Evolutionary conservation across 2,329 filamentous ascomycete genomes (phyloP).

Genomic region (Blastomyces parvus): DNA sequence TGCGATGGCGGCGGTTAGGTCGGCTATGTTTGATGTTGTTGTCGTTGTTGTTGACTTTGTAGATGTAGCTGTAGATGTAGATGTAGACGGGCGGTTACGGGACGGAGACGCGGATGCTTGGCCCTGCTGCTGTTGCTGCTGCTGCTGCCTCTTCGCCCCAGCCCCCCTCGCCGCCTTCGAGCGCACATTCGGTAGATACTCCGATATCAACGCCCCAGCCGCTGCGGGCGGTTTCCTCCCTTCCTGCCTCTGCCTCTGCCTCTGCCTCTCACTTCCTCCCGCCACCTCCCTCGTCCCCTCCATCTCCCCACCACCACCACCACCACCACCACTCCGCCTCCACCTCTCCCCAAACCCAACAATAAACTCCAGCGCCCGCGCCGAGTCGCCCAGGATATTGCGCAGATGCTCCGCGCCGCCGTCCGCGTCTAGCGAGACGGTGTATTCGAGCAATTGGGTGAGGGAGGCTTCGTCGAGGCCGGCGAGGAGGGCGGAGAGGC

Average conservation of each 20-base stretch:
- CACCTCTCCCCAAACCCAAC: conserved; percentile 63
- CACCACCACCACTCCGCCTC: conserved; percentile 13
- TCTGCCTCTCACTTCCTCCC: too few species aligned
- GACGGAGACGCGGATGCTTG: conserved; percentile 37
- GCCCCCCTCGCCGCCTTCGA: conserved; percentile 46
- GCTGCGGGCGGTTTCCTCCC: too few species aligned
- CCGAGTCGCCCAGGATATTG: conserved; percentile 78
- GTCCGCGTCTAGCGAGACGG: conserved; percentile 57
- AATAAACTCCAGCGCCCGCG: conserved; percentile 63
- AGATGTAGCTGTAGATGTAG: background rate
- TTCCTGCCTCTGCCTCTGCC: too few species aligned
- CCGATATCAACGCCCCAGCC: too few species aligned
- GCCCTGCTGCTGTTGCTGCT: background rate
- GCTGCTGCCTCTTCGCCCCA: conserved; percentile 29
- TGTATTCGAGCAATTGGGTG: conserved; percentile 74
- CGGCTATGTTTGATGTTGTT: conserved; percentile 42
- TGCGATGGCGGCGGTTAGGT: conserved; percentile 69
- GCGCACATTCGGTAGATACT: too few species aligned
- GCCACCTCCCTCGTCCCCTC: conserved; percentile 5
- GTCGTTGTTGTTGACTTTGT: conserved; percentile 19
- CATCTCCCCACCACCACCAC: conserved; percentile 2
- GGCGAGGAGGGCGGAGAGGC: conserved; percentile 69
- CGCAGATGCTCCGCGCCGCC: conserved; percentile 77
- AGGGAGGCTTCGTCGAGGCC: conserved; percentile 78
- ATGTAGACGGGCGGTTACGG: background rate